A percentile compares a stretch with the other conserved stretches of the same genome.
Evolutionary conservation across 257 asterid genomes (phyloP).

Genomic region (Fraxinus cuspidata): DNA sequence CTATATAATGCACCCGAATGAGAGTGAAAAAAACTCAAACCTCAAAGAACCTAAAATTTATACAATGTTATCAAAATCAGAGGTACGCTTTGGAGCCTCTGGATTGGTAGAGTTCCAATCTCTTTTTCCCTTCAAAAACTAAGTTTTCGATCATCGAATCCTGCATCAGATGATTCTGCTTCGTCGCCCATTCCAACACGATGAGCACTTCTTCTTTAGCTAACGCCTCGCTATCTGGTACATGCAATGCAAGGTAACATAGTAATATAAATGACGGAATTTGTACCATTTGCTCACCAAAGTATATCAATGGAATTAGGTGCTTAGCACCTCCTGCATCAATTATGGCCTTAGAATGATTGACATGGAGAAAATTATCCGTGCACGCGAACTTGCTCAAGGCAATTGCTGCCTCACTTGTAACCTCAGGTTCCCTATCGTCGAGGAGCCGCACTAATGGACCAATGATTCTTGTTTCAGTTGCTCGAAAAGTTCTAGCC

Average conservation of each 20-base stretch:
- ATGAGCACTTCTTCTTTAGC: slow-evolving; percentile 57
- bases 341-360: slow-evolving; percentile 62
- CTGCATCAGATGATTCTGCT: slow-evolving; percentile 51
- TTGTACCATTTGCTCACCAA: slow-evolving; percentile 70
- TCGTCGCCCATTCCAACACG: slow-evolving; percentile 63
- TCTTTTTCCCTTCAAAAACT: slow-evolving; percentile 61
- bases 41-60: slow-evolving; percentile 22
- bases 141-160: slow-evolving; percentile 44
- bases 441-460: slow-evolving; percentile 67
- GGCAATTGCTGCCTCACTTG: slow-evolving; percentile 53
- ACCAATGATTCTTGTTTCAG: slow-evolving; percentile 60
- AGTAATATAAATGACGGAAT: slow-evolving; percentile 57
- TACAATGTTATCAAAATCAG: slow-evolving; percentile 24
- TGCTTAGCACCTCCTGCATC: slow-evolving; percentile 53
- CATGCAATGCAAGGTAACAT: slow-evolving; percentile 66
- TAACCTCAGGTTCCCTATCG: slow-evolving; percentile 62
- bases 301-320: slow-evolving; percentile 46
- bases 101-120: slow-evolving; percentile 69
- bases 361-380: slow-evolving; percentile 56
- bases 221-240: slow-evolving; percentile 59
- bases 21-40: neutral
- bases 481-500: slow-evolving; percentile 73
- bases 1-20: neutral
- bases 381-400: slow-evolving; percentile 65
- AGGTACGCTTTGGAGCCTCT: slow-evolving; percentile 49